Base-by-base conservation (phyloP, 2,329 filamentous ascomycete genomes). In the Ustilaginoidea virens region DNA sequence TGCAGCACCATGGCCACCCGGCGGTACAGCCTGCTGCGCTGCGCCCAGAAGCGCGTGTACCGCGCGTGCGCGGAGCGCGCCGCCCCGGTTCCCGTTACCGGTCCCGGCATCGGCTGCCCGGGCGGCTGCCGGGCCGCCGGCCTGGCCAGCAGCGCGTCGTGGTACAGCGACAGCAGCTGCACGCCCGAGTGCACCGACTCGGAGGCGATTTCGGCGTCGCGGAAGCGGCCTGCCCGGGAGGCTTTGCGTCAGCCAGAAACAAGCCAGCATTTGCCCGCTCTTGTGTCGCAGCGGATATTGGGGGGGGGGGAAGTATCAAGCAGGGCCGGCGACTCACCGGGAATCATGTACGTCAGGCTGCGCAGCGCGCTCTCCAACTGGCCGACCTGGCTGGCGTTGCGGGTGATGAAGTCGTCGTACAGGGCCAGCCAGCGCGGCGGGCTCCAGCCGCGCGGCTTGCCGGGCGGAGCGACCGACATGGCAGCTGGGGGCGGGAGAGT, bases 331-430 rank as follows among this genome's bases (percentile, higher is more conserved):
- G n/a, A n/a, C n/a, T n/a, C n/a, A n/a, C 80, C 86, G 33, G 87
- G 90, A 28, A 96, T 90, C 39, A 98, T 85, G 52, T 98, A 98
- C 27, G 87, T 94, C 39, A 98, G 59, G 17, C 85, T 93, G 22
- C 90, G 74, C 47, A 98, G 60, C 10, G 85, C 83, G 37, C 82
- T 92, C 60, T 98, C 90, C 38, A 98, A 87, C 59, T 93, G 86
- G 28, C 83, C 82, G 30, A 98, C 85, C 34, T 92, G 83, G 46
- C 83, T 79, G 36, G 85, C 76, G 52, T 98, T 98, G 58, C 87
- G 90, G 37, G 81, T 80, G 60, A 98, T 87, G 57, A 96, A 94
- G 39, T 90, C 77, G 45, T 75, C 74, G 55, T 92, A 92, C 57
- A 74, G 68, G 39, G 65, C 58, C 30, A 82, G 60, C 72, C 71